Conservation (phyloP, 2,329 filamentous ascomycete species). For the Colletotrichum agaves region DNA sequence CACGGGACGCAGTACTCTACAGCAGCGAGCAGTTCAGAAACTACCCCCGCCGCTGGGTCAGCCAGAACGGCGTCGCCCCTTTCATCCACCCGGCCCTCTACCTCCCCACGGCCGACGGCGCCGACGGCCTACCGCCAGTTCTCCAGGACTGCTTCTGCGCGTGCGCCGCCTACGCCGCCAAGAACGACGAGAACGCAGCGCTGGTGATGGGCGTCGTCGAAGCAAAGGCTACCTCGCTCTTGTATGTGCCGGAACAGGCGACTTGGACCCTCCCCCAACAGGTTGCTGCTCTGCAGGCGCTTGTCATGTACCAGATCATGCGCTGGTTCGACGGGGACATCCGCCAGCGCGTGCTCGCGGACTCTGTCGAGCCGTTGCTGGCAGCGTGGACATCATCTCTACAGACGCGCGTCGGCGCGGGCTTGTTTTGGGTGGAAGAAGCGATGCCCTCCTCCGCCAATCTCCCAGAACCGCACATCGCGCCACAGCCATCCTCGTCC, state of each 20-base stretch:
- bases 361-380: conserved; percentile 37
- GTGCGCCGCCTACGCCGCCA: conserved; percentile 41
- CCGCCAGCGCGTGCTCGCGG: conserved; percentile 40
- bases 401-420: conserved; percentile 33
- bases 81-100: conserved; percentile 46
- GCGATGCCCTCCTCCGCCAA: conserved; percentile 10
- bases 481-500: conserved; percentile 19
- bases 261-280: conserved; percentile 39
- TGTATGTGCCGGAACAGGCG: conserved; percentile 36
- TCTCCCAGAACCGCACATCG: conserved; percentile 15
- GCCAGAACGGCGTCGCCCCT: conserved; percentile 40
- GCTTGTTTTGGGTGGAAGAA: conserved; percentile 31
- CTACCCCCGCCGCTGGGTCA: conserved; percentile 43
- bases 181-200: conserved; percentile 42
- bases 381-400: conserved; percentile 38
- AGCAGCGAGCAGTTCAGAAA: conserved; percentile 37
- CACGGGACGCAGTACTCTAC: conserved; percentile 35
- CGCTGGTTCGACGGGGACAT: conserved; percentile 41
- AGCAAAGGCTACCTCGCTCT: conserved; percentile 39
- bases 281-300: conserved; percentile 39
- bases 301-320: conserved; percentile 42
- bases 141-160: conserved; percentile 45
- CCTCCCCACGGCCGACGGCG: conserved; percentile 31
- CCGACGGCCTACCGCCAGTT: conserved; percentile 40
- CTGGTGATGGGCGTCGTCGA: conserved; percentile 42